phyloP scores from a whole-genome alignment of 164 flowering plant species.

The Sedum album region DNA sequence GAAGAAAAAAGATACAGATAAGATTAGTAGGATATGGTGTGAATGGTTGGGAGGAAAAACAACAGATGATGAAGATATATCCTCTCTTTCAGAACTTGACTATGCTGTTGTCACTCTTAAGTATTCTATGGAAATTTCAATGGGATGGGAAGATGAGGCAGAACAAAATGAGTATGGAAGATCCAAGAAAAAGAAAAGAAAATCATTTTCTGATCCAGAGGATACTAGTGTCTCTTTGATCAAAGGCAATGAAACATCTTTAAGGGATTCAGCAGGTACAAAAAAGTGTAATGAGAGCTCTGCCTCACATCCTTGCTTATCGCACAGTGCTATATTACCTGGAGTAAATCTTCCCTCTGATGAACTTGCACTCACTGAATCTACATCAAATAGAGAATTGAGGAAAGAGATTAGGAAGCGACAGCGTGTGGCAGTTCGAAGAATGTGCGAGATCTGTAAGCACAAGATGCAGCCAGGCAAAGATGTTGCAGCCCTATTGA shows the following conservation, averaged over 20 bases:
- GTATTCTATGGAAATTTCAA: slow-evolving; percentile 51
- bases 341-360: background rate
- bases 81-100: slow-evolving; percentile 41
- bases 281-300: slow-evolving; percentile 23
- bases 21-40: slow-evolving; percentile 73
- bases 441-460: slow-evolving; percentile 76
- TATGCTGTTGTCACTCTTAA: slow-evolving; percentile 59
- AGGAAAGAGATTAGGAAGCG: slow-evolving; percentile 62
- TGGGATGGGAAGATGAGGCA: slow-evolving; percentile 37
- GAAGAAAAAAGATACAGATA: slow-evolving; percentile 12
- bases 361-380: background rate
- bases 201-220: slow-evolving; percentile 63
- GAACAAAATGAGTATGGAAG: slow-evolving; percentile 19
- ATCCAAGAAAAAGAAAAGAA: slow-evolving; percentile 30
- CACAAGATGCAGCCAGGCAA: slow-evolving; percentile 84
- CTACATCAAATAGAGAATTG: slow-evolving; percentile 31
- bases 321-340: background rate
- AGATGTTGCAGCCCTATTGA: slow-evolving; percentile 81
- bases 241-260: slow-evolving; percentile 38
- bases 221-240: slow-evolving; percentile 38
- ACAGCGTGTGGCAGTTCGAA: slow-evolving; percentile 59
- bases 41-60: slow-evolving; percentile 66
- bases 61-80: slow-evolving; percentile 15
- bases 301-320: slow-evolving; percentile 21
- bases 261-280: slow-evolving; percentile 34